phyloP scores from a whole-genome alignment of 106 monocot species.

The Dendrobium chrysotoxum region DNA sequence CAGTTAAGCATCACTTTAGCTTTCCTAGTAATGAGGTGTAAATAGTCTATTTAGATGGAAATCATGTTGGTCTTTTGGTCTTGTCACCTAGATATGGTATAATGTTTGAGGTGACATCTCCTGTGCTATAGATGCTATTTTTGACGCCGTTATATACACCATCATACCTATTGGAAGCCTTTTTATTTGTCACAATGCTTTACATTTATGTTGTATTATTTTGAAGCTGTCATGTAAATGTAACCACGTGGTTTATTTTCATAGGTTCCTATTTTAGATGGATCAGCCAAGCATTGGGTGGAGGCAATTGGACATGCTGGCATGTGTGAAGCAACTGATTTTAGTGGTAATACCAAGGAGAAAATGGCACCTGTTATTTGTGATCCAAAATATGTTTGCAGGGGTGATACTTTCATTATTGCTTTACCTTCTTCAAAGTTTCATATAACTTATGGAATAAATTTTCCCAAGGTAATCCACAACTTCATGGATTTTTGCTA shows the following conservation, averaged over 20 bases:
- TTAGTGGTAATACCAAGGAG: conserved; percentile 31
- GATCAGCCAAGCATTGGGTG: conserved; percentile 84
- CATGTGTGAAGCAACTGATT: conserved; percentile 49
- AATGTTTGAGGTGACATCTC: not conserved
- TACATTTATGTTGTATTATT: not conserved
- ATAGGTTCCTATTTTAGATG: conserved; percentile 93
- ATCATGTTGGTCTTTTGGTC: not conserved
- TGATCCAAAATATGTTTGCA: conserved; percentile 45
- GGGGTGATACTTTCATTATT: conserved; percentile 58
- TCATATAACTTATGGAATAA: conserved; percentile 73
- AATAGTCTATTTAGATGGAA: not conserved
- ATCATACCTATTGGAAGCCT: not conserved
- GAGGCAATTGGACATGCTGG: conserved; percentile 61
- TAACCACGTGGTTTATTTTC: not conserved
- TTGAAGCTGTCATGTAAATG: not conserved
- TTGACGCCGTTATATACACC: not conserved
- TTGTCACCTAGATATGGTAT: not conserved
- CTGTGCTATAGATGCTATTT: not conserved
- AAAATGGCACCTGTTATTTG: conserved; percentile 56
- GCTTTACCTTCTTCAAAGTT: conserved; percentile 68
- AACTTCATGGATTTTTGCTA: not conserved
- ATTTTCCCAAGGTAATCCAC: conserved; percentile 63
- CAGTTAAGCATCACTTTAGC: not conserved
- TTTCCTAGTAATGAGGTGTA: not conserved
- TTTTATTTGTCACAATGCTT: not conserved